Evolutionary conservation across 768 basidiomycete species (phyloP).

Genomic region (Dentipellis fragilis): DNA sequence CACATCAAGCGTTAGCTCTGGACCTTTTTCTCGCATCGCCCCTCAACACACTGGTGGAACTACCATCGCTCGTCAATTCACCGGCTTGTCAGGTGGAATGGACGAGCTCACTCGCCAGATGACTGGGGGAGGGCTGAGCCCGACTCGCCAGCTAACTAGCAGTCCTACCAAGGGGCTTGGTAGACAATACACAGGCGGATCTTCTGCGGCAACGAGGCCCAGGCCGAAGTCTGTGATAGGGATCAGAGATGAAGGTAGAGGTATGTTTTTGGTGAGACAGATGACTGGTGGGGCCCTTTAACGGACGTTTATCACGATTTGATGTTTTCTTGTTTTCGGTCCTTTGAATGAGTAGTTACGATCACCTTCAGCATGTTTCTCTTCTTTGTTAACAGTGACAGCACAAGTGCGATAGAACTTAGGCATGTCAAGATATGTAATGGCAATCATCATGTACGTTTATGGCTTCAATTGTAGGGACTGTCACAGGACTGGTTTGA

Average conservation of each 20-base stretch:
- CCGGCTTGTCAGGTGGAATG: slow-evolving; percentile 40
- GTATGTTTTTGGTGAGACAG: slow-evolving; percentile 69
- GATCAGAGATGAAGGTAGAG: slow-evolving; percentile 64
- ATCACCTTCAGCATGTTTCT: too few species aligned
- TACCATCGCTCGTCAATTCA: slow-evolving; percentile 68
- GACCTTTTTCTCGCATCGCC: slow-evolving; percentile 23
- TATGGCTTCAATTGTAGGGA: too few species aligned
- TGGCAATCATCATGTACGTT: too few species aligned
- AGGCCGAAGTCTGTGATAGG: slow-evolving; percentile 76
- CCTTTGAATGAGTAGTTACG: too few species aligned
- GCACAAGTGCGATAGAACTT: too few species aligned
- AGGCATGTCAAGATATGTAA: too few species aligned
- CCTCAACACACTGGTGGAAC: slow-evolving; percentile 64
- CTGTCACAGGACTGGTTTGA: too few species aligned
- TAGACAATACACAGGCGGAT: slow-evolving; percentile 25
- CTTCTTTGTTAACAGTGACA: too few species aligned
- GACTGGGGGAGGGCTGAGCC: slow-evolving; percentile 58
- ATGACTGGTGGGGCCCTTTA: slow-evolving; percentile 46
- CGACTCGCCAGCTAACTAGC: slow-evolving; percentile 49
- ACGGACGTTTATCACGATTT: neutral
- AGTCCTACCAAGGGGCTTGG: slow-evolving; percentile 67
- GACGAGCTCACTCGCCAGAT: slow-evolving; percentile 38
- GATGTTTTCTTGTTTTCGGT: neutral
- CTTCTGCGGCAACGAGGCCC: slow-evolving; percentile 27
- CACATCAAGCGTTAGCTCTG: slow-evolving; percentile 24